Evolutionary conservation across 2,329 filamentous ascomycete genomes (phyloP).

Genomic region (Xylariaceae sp.): DNA sequence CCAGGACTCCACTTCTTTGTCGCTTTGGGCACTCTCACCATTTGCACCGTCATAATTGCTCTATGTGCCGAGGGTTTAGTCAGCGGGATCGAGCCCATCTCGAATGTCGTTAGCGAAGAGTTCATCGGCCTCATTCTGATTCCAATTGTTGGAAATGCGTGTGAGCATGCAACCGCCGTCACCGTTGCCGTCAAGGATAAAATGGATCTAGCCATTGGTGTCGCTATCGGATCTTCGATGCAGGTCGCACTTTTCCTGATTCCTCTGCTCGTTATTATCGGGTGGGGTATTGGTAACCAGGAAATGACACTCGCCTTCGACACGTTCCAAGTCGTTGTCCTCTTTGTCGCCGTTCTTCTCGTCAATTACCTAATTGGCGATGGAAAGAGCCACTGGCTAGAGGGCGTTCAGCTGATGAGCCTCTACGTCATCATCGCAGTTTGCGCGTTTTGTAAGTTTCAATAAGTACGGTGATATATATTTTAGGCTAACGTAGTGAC

Average conservation of each 20-base stretch:
- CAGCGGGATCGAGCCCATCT: constrained; percentile 72
- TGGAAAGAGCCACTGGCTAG: constrained; percentile 82
- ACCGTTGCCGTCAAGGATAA: constrained; percentile 83
- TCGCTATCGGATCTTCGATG: constrained; percentile 80
- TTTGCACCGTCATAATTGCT: constrained; percentile 80
- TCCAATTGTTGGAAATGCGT: constrained; percentile 83
- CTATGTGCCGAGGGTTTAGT: constrained; percentile 83
- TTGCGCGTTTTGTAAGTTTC: constrained; percentile 64
- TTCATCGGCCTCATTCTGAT: constrained; percentile 83
- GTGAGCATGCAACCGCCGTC: constrained; percentile 81
- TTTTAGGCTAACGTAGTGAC: constrained; percentile 5
- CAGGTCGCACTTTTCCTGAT: constrained; percentile 82
- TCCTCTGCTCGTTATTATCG: constrained; percentile 76
- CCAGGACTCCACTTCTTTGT: constrained; percentile 76
- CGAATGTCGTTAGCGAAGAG: constrained; percentile 69
- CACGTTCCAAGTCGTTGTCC: constrained; percentile 83
- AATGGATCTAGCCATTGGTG: constrained; percentile 82
- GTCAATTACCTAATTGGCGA: constrained; percentile 87
- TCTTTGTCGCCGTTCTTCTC: constrained; percentile 83
- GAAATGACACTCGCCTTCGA: constrained; percentile 86
- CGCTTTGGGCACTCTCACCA: constrained; percentile 71
- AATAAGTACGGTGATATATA: background rate
- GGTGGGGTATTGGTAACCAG: constrained; percentile 74
- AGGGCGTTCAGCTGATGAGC: constrained; percentile 77
- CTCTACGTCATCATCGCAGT: constrained; percentile 81